Base-by-base conservation (phyloP, 306 rosid genomes). In the Castanea mollissima region DNA sequence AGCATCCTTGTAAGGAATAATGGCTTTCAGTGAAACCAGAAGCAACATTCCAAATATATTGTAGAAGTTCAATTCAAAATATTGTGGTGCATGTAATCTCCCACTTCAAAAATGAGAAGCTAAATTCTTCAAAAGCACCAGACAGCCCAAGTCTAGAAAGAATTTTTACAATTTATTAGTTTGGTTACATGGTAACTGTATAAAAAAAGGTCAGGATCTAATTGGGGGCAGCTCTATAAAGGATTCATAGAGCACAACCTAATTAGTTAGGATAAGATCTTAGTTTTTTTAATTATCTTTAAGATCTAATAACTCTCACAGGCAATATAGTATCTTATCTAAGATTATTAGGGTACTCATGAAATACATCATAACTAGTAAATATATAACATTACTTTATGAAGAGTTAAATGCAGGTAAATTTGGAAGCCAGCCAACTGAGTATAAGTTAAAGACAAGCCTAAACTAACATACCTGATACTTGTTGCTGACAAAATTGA, bases 401-500 rank as follows among this genome's bases (percentile, higher is more conserved):
- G n/a, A 65, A 32, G 20, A 9, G 49, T 18, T 18, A 4, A 67
- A 32, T 67, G 71, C 44, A 67, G 52, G 51, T 6, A 68, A 8
- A 68, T 68, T 38, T 34, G 16, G 27, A 68, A 38, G 38, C 52
- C 52, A 68, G 41, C 29, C 20, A 34, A 34, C 69, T 13, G 3
- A 32, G 25, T 18, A 34, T 46, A 67, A 35, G 16, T 68, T 35
- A 13, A 68, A 65, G 46, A 10, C 12, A 68, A 59, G 55, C 73
- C 57, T 58, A 52, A 49, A 74, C 27, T 70, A 55, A 51, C 81
- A 58, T 78, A 91, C 99, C 99, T 95, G 83, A 92, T 92, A 29
- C 97, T 97, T 16, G 99, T 92, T 60, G 95, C 87, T 82, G 99
- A 95, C 78, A 95, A 87, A 88, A 91, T 91, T 79, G 99, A 92